These are phyloP conservation scores for Aspergillus fischeri DNA, from an alignment of 2,329 filamentous ascomycete genomes.

Conservation along the genomic window DNA sequence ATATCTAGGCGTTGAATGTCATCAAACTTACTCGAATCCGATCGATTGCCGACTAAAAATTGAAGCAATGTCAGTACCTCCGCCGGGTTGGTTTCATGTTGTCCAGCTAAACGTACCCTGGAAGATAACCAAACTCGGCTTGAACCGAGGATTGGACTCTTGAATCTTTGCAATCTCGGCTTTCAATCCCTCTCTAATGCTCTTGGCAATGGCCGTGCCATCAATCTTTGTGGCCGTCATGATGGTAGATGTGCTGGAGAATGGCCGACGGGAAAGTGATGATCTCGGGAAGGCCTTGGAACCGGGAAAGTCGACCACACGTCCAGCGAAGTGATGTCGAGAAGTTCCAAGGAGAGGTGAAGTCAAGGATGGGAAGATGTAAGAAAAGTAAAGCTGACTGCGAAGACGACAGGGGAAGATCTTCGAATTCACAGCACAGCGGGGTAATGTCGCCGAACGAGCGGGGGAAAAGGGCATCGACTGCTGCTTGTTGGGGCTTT, in stretches of 20 bases:
- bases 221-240: constrained; percentile 94
- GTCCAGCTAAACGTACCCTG: constrained; percentile 61
- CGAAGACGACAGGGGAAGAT: constrained; percentile 11
- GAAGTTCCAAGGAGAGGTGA: constrained; percentile 5
- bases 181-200: constrained; percentile 77
- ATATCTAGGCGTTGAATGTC: constrained; percentile 5
- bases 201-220: constrained; percentile 90
- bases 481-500: constrained; percentile 18
- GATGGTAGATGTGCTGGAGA: constrained; percentile 52
- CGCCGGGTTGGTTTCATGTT: not conserved
- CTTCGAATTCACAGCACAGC: constrained; percentile 17
- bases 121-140: constrained; percentile 87
- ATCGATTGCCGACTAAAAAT: constrained; percentile 74
- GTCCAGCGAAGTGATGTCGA: constrained; percentile 12
- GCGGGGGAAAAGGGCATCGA: constrained; percentile 28
- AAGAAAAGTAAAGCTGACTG: constrained; percentile 13
- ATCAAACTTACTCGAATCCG: constrained; percentile 73
- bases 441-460: constrained; percentile 21
- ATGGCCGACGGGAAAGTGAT: constrained; percentile 27
- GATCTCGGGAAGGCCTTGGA: constrained; percentile 15
- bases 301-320: constrained; percentile 12
- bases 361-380: constrained; percentile 10
- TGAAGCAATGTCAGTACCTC: constrained; percentile 5
- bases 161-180: constrained; percentile 78
- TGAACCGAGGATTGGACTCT: constrained; percentile 77